A percentile compares a stretch with the other conserved stretches of the same genome.
phyloP scores from a whole-genome alignment of 2,329 filamentous ascomycete genomes.

The Macrophomina pseudophaseolina region DNA sequence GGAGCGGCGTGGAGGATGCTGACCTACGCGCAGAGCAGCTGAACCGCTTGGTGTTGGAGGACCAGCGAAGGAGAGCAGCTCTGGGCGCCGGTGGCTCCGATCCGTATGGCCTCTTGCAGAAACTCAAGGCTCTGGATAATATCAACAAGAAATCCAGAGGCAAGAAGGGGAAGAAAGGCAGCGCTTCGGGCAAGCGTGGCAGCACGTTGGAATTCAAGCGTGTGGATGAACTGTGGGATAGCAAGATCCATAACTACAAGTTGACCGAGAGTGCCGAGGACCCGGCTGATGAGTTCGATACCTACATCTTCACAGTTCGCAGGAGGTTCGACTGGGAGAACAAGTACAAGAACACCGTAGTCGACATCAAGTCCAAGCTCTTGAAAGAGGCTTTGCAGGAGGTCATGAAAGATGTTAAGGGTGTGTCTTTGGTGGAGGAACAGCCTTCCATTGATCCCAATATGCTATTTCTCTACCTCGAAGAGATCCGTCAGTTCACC shows the following conservation, averaged over 20 bases:
- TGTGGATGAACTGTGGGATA: conserved; percentile 66
- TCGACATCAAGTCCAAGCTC: conserved; percentile 85
- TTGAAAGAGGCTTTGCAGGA: conserved; percentile 73
- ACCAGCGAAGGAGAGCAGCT: conserved; percentile 1
- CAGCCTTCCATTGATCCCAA: conserved; percentile 66
- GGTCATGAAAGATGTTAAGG: conserved; percentile 77
- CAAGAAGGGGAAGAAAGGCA: conserved; percentile 31
- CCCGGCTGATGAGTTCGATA: conserved; percentile 72
- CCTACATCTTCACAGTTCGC: conserved; percentile 81
- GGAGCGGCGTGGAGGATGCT: neutral
- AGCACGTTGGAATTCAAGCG: conserved; percentile 71
- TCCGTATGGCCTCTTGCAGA: neutral
- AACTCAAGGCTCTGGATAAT: neutral
- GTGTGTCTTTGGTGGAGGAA: conserved; percentile 80
- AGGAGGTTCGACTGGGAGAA: conserved; percentile 85
- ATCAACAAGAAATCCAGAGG: conserved; percentile 27
- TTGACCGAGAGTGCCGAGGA: conserved; percentile 70
- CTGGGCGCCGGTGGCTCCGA: neutral
- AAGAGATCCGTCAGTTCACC: conserved; percentile 69
- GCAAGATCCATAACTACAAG: conserved; percentile 68
- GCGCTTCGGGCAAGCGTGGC: conserved; percentile 36
- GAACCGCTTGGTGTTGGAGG: conserved; percentile 22
- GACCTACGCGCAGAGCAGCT: conserved; percentile 17
- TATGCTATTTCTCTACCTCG: conserved; percentile 67
- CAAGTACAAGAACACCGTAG: conserved; percentile 73